Percentiles rank a stretch among this genome's conserved stretches.
These are phyloP conservation scores for Debaryomyces coudertii DNA, from an alignment of 1,139 yeast species.

Conservation along the genomic window DNA sequence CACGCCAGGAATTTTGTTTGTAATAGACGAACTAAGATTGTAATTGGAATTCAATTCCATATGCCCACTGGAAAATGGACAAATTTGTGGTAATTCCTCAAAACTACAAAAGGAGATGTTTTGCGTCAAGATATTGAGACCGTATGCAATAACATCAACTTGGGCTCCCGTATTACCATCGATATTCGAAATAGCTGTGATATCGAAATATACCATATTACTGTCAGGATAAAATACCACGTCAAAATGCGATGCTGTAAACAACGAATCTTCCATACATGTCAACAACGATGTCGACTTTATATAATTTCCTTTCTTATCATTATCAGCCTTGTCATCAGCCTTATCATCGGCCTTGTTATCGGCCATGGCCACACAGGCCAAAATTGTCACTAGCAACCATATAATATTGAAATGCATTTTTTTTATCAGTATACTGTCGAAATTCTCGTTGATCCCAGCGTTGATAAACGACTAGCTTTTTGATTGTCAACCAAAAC, in stretches of 20 bases:
- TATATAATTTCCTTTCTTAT: constrained; percentile 33
- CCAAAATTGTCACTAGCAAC: constrained; percentile 9
- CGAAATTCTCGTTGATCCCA: neutral
- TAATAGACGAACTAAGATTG: constrained; percentile 43
- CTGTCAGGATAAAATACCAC: constrained; percentile 72
- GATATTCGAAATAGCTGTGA: constrained; percentile 80
- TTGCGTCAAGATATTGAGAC: constrained; percentile 64
- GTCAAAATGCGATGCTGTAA: constrained; percentile 85
- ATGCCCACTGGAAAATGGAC: constrained; percentile 90
- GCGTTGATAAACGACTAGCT: neutral
- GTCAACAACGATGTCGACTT: constrained; percentile 79
- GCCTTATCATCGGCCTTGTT: constrained; percentile 14
- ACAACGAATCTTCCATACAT: constrained; percentile 88
- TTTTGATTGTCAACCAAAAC: neutral
- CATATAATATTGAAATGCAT: constrained; percentile 13
- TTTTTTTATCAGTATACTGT: neutral
- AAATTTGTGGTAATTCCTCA: constrained; percentile 53
- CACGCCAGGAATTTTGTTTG: constrained; percentile 67
- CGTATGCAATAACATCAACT: constrained; percentile 76
- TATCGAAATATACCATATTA: constrained; percentile 61
- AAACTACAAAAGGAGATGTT: constrained; percentile 66
- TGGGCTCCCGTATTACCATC: constrained; percentile 73
- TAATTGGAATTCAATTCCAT: constrained; percentile 67
- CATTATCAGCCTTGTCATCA: no score
- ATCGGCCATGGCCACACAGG: constrained; percentile 12